A percentile compares a stretch with the other conserved stretches of the same genome.
Evolutionary conservation across 2,329 filamentous ascomycete species (phyloP).

Genomic region (Paracorniculantispora psalliotae): DNA sequence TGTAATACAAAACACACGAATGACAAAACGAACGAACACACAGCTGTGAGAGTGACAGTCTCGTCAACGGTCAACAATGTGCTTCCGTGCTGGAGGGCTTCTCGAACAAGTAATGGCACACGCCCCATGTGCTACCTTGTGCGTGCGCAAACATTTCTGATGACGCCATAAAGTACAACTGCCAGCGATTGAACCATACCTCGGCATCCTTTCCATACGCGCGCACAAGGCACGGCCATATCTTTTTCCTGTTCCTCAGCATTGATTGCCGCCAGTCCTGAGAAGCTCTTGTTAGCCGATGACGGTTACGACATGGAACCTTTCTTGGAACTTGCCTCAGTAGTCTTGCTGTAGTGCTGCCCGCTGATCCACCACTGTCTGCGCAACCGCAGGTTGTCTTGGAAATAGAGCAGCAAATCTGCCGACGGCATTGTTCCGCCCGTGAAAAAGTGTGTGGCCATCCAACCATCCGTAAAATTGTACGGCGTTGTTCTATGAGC

Average conservation of each 20-base stretch:
- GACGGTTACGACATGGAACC: neutral
- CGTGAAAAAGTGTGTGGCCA: slow-evolving; percentile 69
- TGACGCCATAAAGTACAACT: slow-evolving; percentile 68
- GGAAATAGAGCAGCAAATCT: slow-evolving; percentile 63
- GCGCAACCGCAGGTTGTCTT: slow-evolving; percentile 53
- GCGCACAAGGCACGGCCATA: slow-evolving; percentile 52
- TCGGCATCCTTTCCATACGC: slow-evolving; percentile 58
- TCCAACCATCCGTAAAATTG: slow-evolving; percentile 68
- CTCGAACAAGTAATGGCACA: slow-evolving; percentile 61
- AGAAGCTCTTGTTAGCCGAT: neutral
- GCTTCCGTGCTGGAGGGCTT: slow-evolving; percentile 34
- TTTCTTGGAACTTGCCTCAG: slow-evolving; percentile 45
- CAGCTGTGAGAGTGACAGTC: neutral
- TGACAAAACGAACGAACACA: neutral
- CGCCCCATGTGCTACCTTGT: slow-evolving; percentile 62
- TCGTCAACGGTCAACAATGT: neutral
- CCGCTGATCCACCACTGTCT: slow-evolving; percentile 63
- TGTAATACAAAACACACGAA: neutral
- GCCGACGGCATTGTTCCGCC: slow-evolving; percentile 67
- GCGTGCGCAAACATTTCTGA: slow-evolving; percentile 63
- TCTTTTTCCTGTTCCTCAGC: slow-evolving; percentile 50
- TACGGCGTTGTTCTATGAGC: slow-evolving; percentile 60
- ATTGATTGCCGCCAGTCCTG: slow-evolving; percentile 60
- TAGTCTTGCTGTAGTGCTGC: slow-evolving; percentile 60
- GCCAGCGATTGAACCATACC: slow-evolving; percentile 66